phyloP scores from a whole-genome alignment of 306 rosid genomes.

The Trifolium dubium region DNA sequence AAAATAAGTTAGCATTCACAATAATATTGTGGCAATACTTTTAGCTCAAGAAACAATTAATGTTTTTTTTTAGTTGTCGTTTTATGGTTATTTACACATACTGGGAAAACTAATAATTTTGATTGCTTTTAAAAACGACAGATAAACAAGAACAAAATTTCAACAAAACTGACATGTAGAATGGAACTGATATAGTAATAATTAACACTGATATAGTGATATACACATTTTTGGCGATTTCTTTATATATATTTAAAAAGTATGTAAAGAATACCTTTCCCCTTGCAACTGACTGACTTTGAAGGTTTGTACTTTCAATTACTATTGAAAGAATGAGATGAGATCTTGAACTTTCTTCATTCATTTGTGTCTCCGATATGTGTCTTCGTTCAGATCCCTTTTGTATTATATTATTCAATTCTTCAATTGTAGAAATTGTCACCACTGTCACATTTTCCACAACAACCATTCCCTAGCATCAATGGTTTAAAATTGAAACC shows the following conservation, averaged over 20 bases:
- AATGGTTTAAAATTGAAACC: constrained; percentile 35
- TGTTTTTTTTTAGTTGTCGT: not conserved
- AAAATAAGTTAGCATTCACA: constrained; percentile 6
- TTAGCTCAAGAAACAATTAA: constrained; percentile 24
- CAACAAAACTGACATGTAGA: too few species aligned
- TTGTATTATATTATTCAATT: constrained; percentile 65
- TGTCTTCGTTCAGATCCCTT: constrained; percentile 86
- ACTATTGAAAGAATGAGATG: constrained; percentile 88
- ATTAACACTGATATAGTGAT: not conserved
- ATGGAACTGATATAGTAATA: too few species aligned
- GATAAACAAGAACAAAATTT: too few species aligned
- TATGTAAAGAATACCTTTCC: constrained; percentile 72
- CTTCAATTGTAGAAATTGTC: constrained; percentile 77
- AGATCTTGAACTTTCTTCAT: constrained; percentile 94
- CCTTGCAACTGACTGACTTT: constrained; percentile 83
- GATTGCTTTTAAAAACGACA: too few species aligned
- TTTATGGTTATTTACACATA: too few species aligned
- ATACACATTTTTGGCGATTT: not conserved
- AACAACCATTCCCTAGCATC: constrained; percentile 86
- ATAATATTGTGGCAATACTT: not conserved
- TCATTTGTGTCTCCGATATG: constrained; percentile 87
- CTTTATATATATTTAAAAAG: not conserved
- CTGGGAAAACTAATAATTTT: too few species aligned
- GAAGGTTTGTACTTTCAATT: constrained; percentile 91
- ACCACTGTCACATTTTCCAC: constrained; percentile 76